These are phyloP conservation scores for Exophiala sideris DNA, from an alignment of 2,329 filamentous ascomycete species.

Conservation along the genomic window DNA sequence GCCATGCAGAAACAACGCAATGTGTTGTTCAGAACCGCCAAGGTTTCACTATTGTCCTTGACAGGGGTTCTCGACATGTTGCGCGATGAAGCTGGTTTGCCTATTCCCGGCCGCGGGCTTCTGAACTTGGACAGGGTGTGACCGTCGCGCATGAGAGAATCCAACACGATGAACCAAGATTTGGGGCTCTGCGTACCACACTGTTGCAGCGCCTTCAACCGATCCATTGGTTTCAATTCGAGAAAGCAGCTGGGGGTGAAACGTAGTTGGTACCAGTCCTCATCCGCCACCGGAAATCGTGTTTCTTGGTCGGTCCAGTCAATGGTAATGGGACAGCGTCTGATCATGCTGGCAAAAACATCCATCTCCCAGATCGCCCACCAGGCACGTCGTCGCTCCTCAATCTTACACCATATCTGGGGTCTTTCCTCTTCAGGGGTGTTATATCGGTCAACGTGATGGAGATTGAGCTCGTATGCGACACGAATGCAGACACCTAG, in stretches of 20 bases:
- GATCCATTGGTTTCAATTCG: slow-evolving; percentile 31
- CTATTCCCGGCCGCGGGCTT: slow-evolving; percentile 10
- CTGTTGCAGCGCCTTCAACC: slow-evolving; percentile 34
- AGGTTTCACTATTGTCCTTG: slow-evolving; percentile 1
- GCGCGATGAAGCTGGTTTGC: too few species aligned
- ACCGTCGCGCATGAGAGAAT: slow-evolving; percentile 38
- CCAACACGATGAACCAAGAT: slow-evolving; percentile 41
- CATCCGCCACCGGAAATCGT: slow-evolving; percentile 36
- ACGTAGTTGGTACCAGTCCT: slow-evolving; percentile 33
- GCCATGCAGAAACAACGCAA: slow-evolving; percentile 28
- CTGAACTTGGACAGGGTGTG: slow-evolving; percentile 30
- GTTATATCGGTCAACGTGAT: slow-evolving; percentile 25
- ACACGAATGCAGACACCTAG: slow-evolving; percentile 31
- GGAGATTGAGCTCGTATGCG: slow-evolving; percentile 36
- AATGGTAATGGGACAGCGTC: slow-evolving; percentile 35
- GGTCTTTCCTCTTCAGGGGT: slow-evolving; percentile 2
- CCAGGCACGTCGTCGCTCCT: slow-evolving; percentile 40
- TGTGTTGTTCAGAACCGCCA: slow-evolving; percentile 5
- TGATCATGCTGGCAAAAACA: slow-evolving; percentile 39
- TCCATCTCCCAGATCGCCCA: slow-evolving; percentile 47
- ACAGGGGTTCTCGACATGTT: not conserved
- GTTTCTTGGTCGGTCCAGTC: slow-evolving; percentile 36
- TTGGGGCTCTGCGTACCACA: slow-evolving; percentile 35
- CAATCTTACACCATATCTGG: slow-evolving; percentile 30
- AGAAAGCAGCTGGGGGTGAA: slow-evolving; percentile 31